Conservation (phyloP, 2,329 filamentous ascomycete species). For the Gyromitra esculenta region DNA sequence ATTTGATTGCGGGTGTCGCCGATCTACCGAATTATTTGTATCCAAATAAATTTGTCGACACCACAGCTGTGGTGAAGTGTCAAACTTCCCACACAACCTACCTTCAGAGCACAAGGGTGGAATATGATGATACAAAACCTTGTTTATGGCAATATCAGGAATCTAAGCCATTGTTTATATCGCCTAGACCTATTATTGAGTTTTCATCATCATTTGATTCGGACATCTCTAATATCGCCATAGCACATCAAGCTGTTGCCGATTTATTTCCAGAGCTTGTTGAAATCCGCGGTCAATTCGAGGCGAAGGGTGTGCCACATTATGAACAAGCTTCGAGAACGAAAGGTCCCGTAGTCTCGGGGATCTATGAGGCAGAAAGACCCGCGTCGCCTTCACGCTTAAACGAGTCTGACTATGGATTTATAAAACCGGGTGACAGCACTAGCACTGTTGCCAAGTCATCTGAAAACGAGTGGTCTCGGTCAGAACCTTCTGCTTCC, state of each 20-base stretch:
- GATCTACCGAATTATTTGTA: neutral
- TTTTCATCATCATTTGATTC: neutral
- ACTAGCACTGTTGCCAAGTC: neutral
- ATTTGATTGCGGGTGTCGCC: neutral
- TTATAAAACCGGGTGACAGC: neutral
- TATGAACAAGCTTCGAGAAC: neutral
- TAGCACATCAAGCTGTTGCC: slow-evolving; percentile 34
- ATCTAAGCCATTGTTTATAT: neutral
- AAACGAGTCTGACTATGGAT: neutral
- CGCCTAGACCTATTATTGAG: neutral
- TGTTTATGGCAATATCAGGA: neutral
- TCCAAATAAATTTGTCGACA: neutral
- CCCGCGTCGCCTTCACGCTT: neutral
- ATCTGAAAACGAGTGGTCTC: neutral
- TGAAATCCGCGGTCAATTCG: neutral
- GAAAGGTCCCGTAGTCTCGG: neutral
- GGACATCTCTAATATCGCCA: slow-evolving; percentile 1
- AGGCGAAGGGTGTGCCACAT: neutral
- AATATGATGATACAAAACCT: neutral
- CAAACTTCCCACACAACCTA: neutral
- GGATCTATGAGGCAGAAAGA: neutral
- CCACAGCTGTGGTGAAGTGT: neutral
- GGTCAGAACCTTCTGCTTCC: neutral
- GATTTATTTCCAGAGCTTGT: slow-evolving; percentile 48
- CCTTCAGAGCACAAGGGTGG: neutral